These are phyloP conservation scores for Lenzites betulinus DNA, from an alignment of 768 basidiomycete species.

Conservation along the genomic window DNA sequence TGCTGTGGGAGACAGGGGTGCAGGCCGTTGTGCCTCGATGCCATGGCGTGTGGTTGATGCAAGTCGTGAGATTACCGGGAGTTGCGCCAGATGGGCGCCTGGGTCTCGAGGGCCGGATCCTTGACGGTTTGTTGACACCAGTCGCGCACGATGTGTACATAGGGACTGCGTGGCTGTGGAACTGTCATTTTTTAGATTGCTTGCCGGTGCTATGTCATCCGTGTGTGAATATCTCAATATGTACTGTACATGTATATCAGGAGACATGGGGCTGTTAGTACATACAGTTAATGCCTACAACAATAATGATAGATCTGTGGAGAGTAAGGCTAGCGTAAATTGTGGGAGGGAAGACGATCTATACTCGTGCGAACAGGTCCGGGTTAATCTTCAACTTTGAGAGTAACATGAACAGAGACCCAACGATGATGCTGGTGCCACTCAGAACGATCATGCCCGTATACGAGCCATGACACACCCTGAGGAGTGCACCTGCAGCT, in stretches of 20 bases:
- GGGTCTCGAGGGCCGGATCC: background rate
- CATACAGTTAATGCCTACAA: background rate
- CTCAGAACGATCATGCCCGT: slow-evolving; percentile 57
- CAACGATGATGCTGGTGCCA: slow-evolving; percentile 58
- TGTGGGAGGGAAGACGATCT: background rate
- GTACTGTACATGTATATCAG: no score
- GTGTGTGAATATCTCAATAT: no score
- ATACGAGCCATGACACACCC: slow-evolving; percentile 46
- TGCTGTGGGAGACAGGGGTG: no score
- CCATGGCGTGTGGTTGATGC: no score
- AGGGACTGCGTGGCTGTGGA: background rate
- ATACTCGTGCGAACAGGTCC: slow-evolving; percentile 17
- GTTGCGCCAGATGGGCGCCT: background rate
- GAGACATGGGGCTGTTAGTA: background rate
- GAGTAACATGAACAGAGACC: slow-evolving; percentile 56
- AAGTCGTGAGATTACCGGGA: background rate
- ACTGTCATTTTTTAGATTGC: background rate
- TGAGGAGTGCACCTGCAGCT: slow-evolving; percentile 58
- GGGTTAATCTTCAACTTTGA: slow-evolving; percentile 32
- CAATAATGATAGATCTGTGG: background rate
- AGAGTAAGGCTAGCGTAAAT: background rate
- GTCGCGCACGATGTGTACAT: background rate
- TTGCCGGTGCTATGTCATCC: background rate
- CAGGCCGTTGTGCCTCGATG: no score
- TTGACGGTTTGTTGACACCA: background rate